Base-by-base conservation (phyloP, 768 basidiomycete genomes). In the Suillus fuscotomentosus region DNA sequence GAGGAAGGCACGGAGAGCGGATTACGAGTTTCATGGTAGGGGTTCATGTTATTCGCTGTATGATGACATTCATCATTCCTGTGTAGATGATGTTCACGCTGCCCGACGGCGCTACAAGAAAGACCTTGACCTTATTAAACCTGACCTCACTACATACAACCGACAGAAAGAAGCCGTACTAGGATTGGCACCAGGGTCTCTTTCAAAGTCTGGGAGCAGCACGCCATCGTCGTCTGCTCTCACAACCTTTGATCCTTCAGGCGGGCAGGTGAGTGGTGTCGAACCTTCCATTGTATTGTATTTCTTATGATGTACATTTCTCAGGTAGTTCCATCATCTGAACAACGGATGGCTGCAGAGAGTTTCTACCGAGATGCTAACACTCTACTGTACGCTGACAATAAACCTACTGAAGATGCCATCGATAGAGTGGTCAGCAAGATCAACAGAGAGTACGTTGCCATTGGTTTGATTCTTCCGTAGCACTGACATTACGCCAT, bases 291-390 rank as follows among this genome's bases (percentile, higher is more conserved):
- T 45, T 42, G 17, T 13, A 54, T 34, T 39, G 31, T 15, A 15
- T 64, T 39, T 42, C 50, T 72, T 63, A 63, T 73, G 31, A 55
- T 38, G 61, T 61, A 43, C 24, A 43, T 48, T 41, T 50, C 53
- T 15, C 65, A 88, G 85, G 69, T 86, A 67, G 75, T 82, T 22
- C 82, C 86, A 17, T 82, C 85, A 41, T 83, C 78, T 42, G 81
- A 86, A 57, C 91, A 92, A 72, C 84, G 84, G 64, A 77, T 89
- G 54, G 89, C 91, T 34, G 84, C 83, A 34, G 95, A 97, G 67
- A 87, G 86, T 68, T 80, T 99, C 53, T 99, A 99, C 76, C 86
- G 96, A 59, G 97, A 99, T 68, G 93, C 94, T 34, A 97, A 97
- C 70, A 93, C 89, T 4, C 81, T 99, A 27, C 83, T 94, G 13